Conservation (phyloP, 2,329 filamentous ascomycete genomes). For the Elsinoe fawcettii region DNA sequence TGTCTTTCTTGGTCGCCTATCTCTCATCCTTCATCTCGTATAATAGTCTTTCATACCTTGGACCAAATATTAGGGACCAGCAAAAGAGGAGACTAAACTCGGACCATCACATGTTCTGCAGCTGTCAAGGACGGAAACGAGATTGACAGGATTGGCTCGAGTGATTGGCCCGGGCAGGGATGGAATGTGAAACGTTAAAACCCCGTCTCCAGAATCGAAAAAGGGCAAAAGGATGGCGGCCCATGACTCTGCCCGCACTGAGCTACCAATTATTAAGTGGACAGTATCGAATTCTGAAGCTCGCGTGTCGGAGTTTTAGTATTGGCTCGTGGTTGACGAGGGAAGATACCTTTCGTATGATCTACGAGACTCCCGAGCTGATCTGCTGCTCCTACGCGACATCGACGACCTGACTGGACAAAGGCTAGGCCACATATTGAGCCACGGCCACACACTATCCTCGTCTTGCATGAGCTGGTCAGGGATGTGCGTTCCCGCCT, state of each 20-base stretch:
- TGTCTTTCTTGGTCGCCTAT: background rate
- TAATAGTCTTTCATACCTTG: background rate
- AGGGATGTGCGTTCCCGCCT: background rate
- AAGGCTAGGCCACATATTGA: background rate
- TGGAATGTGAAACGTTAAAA: background rate
- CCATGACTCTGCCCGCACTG: background rate
- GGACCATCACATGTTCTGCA: background rate
- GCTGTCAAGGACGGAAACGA: background rate
- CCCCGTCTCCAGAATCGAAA: background rate
- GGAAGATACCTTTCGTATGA: too few species aligned
- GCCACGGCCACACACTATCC: background rate
- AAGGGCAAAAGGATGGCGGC: background rate
- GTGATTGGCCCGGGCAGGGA: background rate
- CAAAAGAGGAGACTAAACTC: background rate
- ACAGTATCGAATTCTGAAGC: background rate
- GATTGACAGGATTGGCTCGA: background rate
- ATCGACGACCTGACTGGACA: background rate
- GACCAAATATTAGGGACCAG: background rate
- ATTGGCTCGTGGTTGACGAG: too few species aligned
- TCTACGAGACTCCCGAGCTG: background rate
- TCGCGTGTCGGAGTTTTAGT: background rate
- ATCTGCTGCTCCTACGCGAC: background rate
- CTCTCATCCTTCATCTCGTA: background rate
- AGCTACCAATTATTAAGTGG: background rate
- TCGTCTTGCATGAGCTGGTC: background rate